phyloP scores from a whole-genome alignment of 2,329 filamentous ascomycete genomes.

The Curvularia sp. region DNA sequence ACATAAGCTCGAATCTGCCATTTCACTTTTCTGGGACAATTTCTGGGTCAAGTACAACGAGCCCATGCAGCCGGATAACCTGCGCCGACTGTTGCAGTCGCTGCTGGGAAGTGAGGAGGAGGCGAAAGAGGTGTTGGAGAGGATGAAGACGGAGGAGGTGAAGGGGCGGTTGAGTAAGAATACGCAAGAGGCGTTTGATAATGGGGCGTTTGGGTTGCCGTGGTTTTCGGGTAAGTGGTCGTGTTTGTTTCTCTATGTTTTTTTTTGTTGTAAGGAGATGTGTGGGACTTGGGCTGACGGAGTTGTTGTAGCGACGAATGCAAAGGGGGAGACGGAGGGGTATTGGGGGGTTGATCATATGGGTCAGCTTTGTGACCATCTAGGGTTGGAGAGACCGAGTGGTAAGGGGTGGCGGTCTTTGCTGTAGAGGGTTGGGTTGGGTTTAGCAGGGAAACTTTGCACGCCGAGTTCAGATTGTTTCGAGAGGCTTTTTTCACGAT shows the following conservation, averaged over 20 bases:
- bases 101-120: constrained; percentile 56
- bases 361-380: constrained; percentile 60
- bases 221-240: constrained; percentile 57
- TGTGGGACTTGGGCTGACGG: constrained; percentile 1
- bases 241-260: constrained; percentile 9
- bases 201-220: constrained; percentile 67
- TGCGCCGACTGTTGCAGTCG: constrained; percentile 53
- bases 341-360: constrained; percentile 70
- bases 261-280: not conserved
- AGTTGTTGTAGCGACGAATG: constrained; percentile 56
- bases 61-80: constrained; percentile 55
- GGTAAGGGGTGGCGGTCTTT: constrained; percentile 50
- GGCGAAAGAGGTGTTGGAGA: constrained; percentile 53
- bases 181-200: constrained; percentile 59
- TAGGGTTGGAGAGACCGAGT: constrained; percentile 57
- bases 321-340: constrained; percentile 59
- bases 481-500: too few species aligned
- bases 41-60: constrained; percentile 61
- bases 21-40: constrained; percentile 58
- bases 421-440: too few species aligned
- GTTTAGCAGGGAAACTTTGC: too few species aligned
- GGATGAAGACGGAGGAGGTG: constrained; percentile 48
- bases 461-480: too few species aligned
- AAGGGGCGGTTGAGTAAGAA: constrained; percentile 59
- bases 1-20: constrained; percentile 49